Evolutionary conservation across 441 rosid species (phyloP), one percentile per base, ranked within the genome.

Genomic region (Gossypium aridum): DNA sequence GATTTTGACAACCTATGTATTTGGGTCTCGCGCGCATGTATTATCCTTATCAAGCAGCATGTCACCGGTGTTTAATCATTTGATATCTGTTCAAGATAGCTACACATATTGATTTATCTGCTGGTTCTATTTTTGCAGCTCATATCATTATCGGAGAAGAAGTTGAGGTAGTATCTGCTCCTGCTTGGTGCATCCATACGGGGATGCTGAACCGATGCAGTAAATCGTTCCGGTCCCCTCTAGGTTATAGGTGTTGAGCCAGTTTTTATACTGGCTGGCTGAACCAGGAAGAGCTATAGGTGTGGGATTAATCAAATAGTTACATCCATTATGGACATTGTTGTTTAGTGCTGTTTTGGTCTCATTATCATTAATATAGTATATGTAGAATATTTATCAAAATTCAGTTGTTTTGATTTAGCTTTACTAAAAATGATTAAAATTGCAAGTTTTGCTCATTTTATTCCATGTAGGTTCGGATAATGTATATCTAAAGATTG

Each of bases 91-190:
- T 68, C 8, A 28, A 5, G 10, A 31, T 31, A 28, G 64, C 73
- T 26, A 17, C 14, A 31, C 1, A 0, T 59, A 16, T 22, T 67
- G 54, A 64, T 60, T 47, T 71, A 53, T 47, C 60, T 39, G 64
- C 13, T 13, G 51, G 63, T 66, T 69, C 64, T 59, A 70, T 39
- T 51, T 75, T 37, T 7, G 62, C 93, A 90, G 94, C 87, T 88
- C 74, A 80, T 85, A 79, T 88, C 89, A 25, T 81, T 87, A 76
- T 87, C 88, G 2, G 89, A 80, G 86, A 85, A 84, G 80, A 80
- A 76, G 66, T 78, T 75, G 79, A 47, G 56, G 81, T 74, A 70
- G 81, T 74, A 73, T 77, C 78, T 51, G 56, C 23, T 62, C 47
- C 53, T 57, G 39, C 20, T 39, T 13, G 57, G 8, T 65, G 77